Percentiles rank a stretch among this genome's conserved stretches.
Conservation (phyloP, 192 early-diverging fungal species). For the Coemansia aciculifera region DNA sequence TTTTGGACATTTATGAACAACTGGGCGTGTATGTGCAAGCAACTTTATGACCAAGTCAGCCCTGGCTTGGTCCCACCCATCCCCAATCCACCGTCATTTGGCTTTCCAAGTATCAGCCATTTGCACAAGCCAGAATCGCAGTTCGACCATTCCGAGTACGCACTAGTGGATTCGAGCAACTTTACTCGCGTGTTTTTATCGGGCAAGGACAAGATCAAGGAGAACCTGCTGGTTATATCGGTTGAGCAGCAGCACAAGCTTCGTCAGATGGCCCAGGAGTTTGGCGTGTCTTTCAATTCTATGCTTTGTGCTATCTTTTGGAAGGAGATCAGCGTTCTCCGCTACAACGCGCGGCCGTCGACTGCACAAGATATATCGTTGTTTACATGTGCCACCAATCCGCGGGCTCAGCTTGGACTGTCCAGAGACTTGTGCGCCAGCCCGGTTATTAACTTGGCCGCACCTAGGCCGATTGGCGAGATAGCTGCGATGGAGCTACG, state of each 20-base stretch:
- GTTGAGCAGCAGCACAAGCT: slow-evolving; percentile 32
- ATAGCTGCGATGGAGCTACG: slow-evolving; percentile 23
- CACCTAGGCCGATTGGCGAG: slow-evolving; percentile 14
- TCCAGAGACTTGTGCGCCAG: slow-evolving; percentile 35
- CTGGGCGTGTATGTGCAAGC: slow-evolving; percentile 39
- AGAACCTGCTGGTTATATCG: slow-evolving; percentile 22
- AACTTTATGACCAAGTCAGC: background rate
- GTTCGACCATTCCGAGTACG: slow-evolving; percentile 45
- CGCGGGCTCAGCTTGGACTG: slow-evolving; percentile 23
- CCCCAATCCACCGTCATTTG: slow-evolving; percentile 44
- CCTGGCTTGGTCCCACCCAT: background rate
- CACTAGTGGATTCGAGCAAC: slow-evolving; percentile 19
- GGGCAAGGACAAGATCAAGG: slow-evolving; percentile 19
- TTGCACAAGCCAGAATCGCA: slow-evolving; percentile 6
- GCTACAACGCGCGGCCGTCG: slow-evolving; percentile 19
- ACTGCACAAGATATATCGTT: slow-evolving; percentile 17
- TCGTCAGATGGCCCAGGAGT: slow-evolving; percentile 26
- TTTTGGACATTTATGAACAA: slow-evolving; percentile 53
- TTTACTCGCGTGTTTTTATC: slow-evolving; percentile 28
- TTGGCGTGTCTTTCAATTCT: slow-evolving; percentile 29
- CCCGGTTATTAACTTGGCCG: slow-evolving; percentile 36
- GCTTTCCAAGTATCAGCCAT: slow-evolving; percentile 25
- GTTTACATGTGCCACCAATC: slow-evolving; percentile 49
- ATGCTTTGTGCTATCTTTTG: slow-evolving; percentile 48
- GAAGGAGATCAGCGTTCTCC: slow-evolving; percentile 32